Evolutionary conservation across 768 basidiomycete species (phyloP), one percentile per base, ranked within the genome.

Genomic region (Trametes cinnabarina): DNA sequence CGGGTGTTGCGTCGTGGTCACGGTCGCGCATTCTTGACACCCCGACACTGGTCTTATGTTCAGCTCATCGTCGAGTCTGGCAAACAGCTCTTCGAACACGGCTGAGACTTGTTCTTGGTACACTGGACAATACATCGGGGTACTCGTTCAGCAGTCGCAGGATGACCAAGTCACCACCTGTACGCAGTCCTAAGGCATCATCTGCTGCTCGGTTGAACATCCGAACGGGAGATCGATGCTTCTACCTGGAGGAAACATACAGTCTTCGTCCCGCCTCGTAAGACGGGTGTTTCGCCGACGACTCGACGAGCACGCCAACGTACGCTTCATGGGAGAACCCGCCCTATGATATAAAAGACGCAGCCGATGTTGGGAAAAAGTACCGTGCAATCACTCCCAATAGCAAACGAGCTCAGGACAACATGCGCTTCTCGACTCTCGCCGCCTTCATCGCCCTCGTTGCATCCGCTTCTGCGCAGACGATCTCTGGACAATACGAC

Each of bases 401-500:
- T 37, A 23, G 26, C 41, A 30, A 20, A 3, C 25, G 23, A 25
- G 41, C 26, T 30, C 19, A 8, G 19, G 14, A 3, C 14, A 50
- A 28, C 10, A 60, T 60, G 59, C 54, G 37, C 26, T 54, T 55
- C 43, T 51, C 59, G 1, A 51, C 59, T 2, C 51, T 61, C 51
- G 19, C 40, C 55, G 46, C 53, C 17, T 30, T 61, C 40, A 50
- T 53, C 55, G 60, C 55, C 34, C 37, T 50, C 54, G 60, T 44
- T 14, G 55, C 62, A 20, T 55, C 63, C 22, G 63, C 61, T 12
- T 47, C 59, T 14, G 74, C 73, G 0, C 76, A 78, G 63, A 77
- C 77, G 7, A 72, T 83, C 50, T 69, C 73, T 6, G 82, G 82
- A 2, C 73, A 71, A 54, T 78, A 65, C 39, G 69, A 74, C 58